Percentiles rank a stretch among this genome's conserved stretches.
phyloP scores from a whole-genome alignment of 371 early-diverging fungal genomes.

The Syncephalastrum contaminatum region DNA sequence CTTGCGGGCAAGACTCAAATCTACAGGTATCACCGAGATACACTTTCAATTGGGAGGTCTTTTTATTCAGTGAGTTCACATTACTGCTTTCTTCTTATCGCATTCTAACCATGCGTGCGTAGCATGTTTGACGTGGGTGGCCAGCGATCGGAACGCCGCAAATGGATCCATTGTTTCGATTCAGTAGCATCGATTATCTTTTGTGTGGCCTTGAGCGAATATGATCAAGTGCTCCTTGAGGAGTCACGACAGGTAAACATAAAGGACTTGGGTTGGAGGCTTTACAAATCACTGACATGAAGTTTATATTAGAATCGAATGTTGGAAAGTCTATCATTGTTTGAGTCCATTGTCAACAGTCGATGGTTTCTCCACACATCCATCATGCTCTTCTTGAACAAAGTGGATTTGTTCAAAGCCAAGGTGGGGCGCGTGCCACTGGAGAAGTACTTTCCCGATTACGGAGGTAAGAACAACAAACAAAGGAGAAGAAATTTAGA shows the following conservation, averaged over 20 bases:
- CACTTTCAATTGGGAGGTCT: slow-evolving; percentile 63
- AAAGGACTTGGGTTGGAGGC: background rate
- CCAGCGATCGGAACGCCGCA: slow-evolving; percentile 83
- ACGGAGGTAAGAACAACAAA: slow-evolving; percentile 39
- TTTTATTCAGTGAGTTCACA: slow-evolving; percentile 60
- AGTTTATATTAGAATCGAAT: slow-evolving; percentile 74
- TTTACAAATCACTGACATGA: slow-evolving; percentile 16
- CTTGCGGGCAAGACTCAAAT: slow-evolving; percentile 79
- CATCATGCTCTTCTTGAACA: slow-evolving; percentile 81
- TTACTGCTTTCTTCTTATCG: background rate
- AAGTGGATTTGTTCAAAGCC: slow-evolving; percentile 73
- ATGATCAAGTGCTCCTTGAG: slow-evolving; percentile 74
- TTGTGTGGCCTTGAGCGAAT: slow-evolving; percentile 70
- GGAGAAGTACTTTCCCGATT: slow-evolving; percentile 59
- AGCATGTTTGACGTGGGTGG: slow-evolving; percentile 75
- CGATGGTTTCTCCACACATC: slow-evolving; percentile 64
- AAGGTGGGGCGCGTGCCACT: slow-evolving; percentile 56
- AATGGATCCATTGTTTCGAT: slow-evolving; percentile 93
- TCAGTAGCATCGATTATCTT: slow-evolving; percentile 71
- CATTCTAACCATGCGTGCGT: background rate
- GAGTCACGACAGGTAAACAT: slow-evolving; percentile 58
- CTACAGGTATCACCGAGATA: slow-evolving; percentile 81
- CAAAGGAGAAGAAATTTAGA: too few species aligned
- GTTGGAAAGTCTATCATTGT: slow-evolving; percentile 76
- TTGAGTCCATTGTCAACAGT: slow-evolving; percentile 77